A percentile compares a stretch with the other conserved stretches of the same genome.
phyloP scores from a whole-genome alignment of 2,329 filamentous ascomycete genomes.

The Arthrobotrys sinensis region DNA sequence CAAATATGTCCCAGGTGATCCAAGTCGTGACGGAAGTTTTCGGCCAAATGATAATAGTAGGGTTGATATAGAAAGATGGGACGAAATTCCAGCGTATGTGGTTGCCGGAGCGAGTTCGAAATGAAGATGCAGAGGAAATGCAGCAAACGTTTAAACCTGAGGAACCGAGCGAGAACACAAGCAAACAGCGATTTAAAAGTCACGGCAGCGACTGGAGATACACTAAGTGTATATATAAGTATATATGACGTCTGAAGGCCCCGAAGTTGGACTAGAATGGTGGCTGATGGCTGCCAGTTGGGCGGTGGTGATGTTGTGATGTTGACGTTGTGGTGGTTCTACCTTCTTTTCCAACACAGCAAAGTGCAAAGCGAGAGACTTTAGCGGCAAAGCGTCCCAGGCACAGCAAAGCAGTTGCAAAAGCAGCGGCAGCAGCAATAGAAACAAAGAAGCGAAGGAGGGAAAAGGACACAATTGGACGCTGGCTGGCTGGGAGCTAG shows the following conservation, averaged over 20 bases:
- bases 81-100: slow-evolving; percentile 40
- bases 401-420: background rate
- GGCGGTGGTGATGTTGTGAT: background rate
- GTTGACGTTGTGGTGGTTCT: slow-evolving; percentile 36
- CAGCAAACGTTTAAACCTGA: slow-evolving; percentile 4
- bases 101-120: slow-evolving; percentile 27
- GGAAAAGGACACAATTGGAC: slow-evolving; percentile 8
- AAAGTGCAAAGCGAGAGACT: slow-evolving; percentile 18
- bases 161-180: slow-evolving; percentile 5
- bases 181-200: background rate
- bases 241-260: background rate
- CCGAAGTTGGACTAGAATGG: background rate
- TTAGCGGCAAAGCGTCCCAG: slow-evolving; percentile 19
- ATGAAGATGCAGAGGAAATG: slow-evolving; percentile 16
- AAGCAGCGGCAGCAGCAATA: background rate
- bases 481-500: slow-evolving; percentile 27
- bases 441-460: slow-evolving; percentile 33
- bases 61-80: slow-evolving; percentile 44
- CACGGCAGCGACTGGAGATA: slow-evolving; percentile 24
- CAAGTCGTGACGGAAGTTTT: slow-evolving; percentile 46
- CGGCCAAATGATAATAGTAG: slow-evolving; percentile 3
- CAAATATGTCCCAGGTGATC: slow-evolving; percentile 26
- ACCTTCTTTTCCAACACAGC: slow-evolving; percentile 19
- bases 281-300: slow-evolving; percentile 4
- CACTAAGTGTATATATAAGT: slow-evolving; percentile 16